Evolutionary conservation across 2,329 filamentous ascomycete genomes (phyloP).

Genomic region (Alternaria burnsii): DNA sequence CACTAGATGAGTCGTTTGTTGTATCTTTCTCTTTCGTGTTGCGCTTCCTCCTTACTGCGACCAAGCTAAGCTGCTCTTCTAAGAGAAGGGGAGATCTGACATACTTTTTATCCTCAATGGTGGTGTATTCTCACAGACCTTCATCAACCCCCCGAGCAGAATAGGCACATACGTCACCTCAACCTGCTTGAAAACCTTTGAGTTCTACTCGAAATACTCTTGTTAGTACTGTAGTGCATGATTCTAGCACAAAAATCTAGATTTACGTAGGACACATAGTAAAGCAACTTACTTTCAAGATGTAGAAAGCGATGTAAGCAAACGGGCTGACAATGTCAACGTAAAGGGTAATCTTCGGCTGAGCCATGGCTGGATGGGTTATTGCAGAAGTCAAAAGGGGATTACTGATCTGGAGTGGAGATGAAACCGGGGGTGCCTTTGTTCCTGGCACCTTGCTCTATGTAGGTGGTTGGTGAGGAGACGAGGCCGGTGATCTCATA

Average conservation of each 20-base stretch:
- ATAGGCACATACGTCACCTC: slow-evolving; percentile 67
- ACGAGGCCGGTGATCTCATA: neutral
- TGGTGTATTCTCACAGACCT: slow-evolving; percentile 62
- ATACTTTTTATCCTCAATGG: slow-evolving; percentile 66
- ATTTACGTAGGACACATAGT: neutral
- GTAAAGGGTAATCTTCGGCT: slow-evolving; percentile 64
- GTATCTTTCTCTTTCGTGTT: neutral
- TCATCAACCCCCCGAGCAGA: slow-evolving; percentile 68
- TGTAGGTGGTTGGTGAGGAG: slow-evolving; percentile 2
- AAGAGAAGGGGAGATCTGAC: slow-evolving; percentile 9
- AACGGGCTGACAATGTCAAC: slow-evolving; percentile 69
- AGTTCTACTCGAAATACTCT: slow-evolving; percentile 54
- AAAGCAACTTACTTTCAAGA: slow-evolving; percentile 58
- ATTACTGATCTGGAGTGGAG: neutral
- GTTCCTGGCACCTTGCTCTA: neutral
- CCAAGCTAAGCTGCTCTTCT: neutral
- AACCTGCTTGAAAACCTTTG: slow-evolving; percentile 62
- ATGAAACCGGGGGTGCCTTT: neutral
- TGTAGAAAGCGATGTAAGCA: slow-evolving; percentile 66
- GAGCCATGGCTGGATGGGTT: slow-evolving; percentile 49
- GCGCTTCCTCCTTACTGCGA: neutral
- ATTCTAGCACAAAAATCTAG: neutral
- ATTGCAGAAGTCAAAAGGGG: neutral
- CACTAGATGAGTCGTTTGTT: neutral
- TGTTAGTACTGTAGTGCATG: neutral